Percentiles rank a stretch among this genome's conserved stretches.
phyloP scores from a whole-genome alignment of 1,284 basidiomycete genomes.

The Apiotrichum laibachii region DNA sequence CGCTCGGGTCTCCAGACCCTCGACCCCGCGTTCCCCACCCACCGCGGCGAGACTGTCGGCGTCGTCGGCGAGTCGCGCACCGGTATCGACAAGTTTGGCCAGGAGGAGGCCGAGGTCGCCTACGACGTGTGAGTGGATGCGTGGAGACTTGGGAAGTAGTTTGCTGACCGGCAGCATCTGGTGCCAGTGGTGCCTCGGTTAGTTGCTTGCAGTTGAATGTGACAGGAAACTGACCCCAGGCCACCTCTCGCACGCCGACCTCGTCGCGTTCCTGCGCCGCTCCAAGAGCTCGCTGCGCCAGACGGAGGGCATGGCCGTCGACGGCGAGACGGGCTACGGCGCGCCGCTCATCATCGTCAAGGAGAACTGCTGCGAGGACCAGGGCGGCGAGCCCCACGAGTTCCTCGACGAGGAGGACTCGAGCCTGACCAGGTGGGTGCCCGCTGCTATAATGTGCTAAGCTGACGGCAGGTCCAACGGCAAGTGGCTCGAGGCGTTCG shows the following conservation, averaged over 20 bases:
- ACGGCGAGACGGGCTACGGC: slow-evolving; percentile 4
- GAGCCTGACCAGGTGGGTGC: slow-evolving; percentile 70
- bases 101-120: slow-evolving; percentile 32
- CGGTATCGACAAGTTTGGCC: slow-evolving; percentile 29
- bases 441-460: neutral
- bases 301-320: slow-evolving; percentile 14
- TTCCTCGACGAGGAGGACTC: slow-evolving; percentile 83
- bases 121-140: slow-evolving; percentile 47
- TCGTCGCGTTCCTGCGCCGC: slow-evolving; percentile 70
- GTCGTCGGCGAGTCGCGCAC: slow-evolving; percentile 36
- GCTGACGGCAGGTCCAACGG: slow-evolving; percentile 65
- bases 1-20: slow-evolving; percentile 73
- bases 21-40: slow-evolving; percentile 60
- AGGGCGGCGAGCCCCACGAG: slow-evolving; percentile 53
- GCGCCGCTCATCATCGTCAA: slow-evolving; percentile 73
- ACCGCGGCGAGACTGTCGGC: slow-evolving; percentile 31
- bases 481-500: slow-evolving; percentile 74
- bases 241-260: slow-evolving; percentile 72
- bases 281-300: slow-evolving; percentile 53
- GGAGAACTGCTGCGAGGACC: slow-evolving; percentile 78
- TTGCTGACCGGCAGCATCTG: slow-evolving; percentile 65
- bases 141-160: slow-evolving; percentile 47
- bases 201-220: slow-evolving; percentile 6
- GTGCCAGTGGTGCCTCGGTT: slow-evolving; percentile 94
- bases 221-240: slow-evolving; percentile 25